Percentiles rank a stretch among this genome's conserved stretches.
Conservation (phyloP, 192 early-diverging fungal species). For the Coemansia sp. region DNA sequence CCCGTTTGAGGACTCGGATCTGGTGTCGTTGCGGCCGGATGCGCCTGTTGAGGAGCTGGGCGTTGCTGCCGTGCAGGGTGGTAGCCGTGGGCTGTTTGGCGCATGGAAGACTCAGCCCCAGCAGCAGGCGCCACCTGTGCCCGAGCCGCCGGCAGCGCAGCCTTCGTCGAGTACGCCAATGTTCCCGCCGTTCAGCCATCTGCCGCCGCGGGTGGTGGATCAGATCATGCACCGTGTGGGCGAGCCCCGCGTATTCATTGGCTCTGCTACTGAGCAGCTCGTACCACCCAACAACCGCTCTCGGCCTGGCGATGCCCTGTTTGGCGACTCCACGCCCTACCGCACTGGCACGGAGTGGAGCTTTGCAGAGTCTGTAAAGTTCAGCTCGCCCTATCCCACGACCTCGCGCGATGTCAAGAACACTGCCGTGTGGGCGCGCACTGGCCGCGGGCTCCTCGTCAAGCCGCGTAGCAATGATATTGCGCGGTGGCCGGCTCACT, state of each 20-base stretch:
- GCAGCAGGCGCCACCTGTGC: background rate
- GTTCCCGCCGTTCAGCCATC: slow-evolving; percentile 55
- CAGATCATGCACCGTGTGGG: slow-evolving; percentile 48
- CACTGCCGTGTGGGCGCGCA: slow-evolving; percentile 17
- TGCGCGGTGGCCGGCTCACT: slow-evolving; percentile 34
- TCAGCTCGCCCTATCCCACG: slow-evolving; percentile 51
- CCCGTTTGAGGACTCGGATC: background rate
- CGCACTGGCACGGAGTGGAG: slow-evolving; percentile 51
- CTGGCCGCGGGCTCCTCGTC: slow-evolving; percentile 17
- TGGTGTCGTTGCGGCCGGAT: background rate
- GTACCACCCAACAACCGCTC: slow-evolving; percentile 21
- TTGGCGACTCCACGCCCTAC: slow-evolving; percentile 37
- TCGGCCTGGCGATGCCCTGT: background rate
- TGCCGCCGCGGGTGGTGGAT: slow-evolving; percentile 39
- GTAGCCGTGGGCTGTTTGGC: background rate
- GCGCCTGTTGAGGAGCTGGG: background rate
- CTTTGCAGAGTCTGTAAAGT: slow-evolving; percentile 40
- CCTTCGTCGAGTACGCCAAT: slow-evolving; percentile 19
- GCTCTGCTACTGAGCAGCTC: slow-evolving; percentile 33
- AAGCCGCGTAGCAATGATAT: slow-evolving; percentile 27
- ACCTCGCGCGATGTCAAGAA: slow-evolving; percentile 17
- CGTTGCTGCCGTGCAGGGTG: background rate
- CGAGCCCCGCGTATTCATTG: slow-evolving; percentile 50
- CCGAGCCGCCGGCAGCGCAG: background rate
- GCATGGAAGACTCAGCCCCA: background rate